Evolutionary conservation across 2,329 filamentous ascomycete genomes (phyloP), one percentile per base, ranked within the genome.

Genomic region (Phialophora chinensis): DNA sequence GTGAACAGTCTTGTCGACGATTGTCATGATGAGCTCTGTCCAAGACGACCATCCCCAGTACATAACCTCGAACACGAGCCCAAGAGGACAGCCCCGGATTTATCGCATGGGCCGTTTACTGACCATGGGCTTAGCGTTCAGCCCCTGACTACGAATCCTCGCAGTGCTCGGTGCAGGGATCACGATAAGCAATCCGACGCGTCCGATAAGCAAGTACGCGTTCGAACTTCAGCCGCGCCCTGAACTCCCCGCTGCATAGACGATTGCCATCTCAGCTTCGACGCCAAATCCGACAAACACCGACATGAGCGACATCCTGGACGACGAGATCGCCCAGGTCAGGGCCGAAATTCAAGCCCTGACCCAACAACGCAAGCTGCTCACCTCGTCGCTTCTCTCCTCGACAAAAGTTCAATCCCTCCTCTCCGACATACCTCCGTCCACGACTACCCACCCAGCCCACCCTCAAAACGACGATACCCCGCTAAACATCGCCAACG

Each of bases 301-400:
- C 11, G 33, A 29, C 25, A 54, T 55, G 44, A 56, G 23, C 27
- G 63, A 68, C 20, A 20, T 74, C 14, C 73, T 81, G 8, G 80
- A 82, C 65, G 72, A 74, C 1, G 79, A 82, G 44, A 82, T 82
- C 52, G 69, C 73, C 29, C 73, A 75, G 33, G 77, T 82, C 27
- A 77, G 78, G 66, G 74, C 74, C 31, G 76, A 82, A 72, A 81
- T 82, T 65, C 74, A 74, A 49, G 75, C 71, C 11, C 77, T 82
- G 50, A 75, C 77, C 61, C 74, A 75, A 53, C 78, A 75, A 59
- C 76, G 77, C 66, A 76, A 76, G 54, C 72, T 80, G 59, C 75
- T 82, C 11, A 72, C 78, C 42, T 76, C 78, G 3, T 79, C 79
- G 63, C 75, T 82, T 25, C 75, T 83, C 53, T 74, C 78, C n/a